Evolutionary conservation across 2,329 filamentous ascomycete genomes (phyloP).

Genomic region (Scedosporium dehoogii): DNA sequence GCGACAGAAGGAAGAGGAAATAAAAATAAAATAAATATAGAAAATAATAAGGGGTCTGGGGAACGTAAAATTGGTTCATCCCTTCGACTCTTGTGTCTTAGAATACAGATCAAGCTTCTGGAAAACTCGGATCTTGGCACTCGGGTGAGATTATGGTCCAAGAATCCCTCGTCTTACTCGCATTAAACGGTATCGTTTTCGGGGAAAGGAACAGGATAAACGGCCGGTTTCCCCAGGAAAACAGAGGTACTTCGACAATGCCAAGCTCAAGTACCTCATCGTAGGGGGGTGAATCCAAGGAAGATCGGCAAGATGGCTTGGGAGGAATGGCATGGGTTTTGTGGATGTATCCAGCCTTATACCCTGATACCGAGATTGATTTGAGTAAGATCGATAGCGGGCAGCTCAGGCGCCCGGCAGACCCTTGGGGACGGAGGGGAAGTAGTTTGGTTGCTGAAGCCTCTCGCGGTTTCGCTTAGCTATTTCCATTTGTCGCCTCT

Average conservation of each 20-base stretch:
- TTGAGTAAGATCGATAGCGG: neutral
- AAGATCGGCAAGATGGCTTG: neutral
- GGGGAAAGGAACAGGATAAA: neutral
- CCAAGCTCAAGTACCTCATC: neutral
- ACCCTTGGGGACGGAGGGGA: conserved; percentile 73
- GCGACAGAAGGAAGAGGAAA: neutral
- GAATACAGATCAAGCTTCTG: neutral
- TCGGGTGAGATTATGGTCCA: neutral
- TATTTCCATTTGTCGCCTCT: conserved; percentile 40
- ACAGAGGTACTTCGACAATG: neutral
- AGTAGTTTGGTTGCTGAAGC: conserved; percentile 65
- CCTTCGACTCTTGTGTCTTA: neutral
- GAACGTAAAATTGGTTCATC: neutral
- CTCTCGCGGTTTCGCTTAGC: conserved; percentile 76
- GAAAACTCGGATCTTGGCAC: neutral
- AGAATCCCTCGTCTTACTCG: neutral
- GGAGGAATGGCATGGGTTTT: neutral
- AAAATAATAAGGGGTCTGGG: too few relatives aligned
- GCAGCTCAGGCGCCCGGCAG: conserved; percentile 25
- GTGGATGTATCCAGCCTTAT: neutral
- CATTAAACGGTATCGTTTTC: neutral
- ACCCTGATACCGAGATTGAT: neutral
- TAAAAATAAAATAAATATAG: too few relatives aligned
- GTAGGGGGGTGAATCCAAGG: neutral
- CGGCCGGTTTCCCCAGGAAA: neutral